Evolutionary conservation across 768 basidiomycete species (phyloP).

Genomic region (Lactarius vividus): DNA sequence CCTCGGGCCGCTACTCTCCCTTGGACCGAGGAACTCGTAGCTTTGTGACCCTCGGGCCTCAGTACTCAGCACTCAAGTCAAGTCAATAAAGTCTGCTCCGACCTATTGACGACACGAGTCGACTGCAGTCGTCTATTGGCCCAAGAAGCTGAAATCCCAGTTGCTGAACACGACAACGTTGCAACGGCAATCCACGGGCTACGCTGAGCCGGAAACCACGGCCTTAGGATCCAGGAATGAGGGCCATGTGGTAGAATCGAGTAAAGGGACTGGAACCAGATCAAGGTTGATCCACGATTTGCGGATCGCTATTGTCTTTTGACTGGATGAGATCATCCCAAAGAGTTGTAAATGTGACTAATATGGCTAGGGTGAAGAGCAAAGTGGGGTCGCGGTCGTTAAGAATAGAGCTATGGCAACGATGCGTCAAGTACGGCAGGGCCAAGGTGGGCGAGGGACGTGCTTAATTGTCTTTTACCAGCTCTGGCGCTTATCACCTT

Average conservation of each 20-base stretch:
- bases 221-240: neutral
- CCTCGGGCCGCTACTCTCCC: too few species aligned
- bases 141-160: neutral
- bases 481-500: conserved; percentile 1
- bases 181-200: conserved; percentile 5
- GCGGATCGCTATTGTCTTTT: conserved; percentile 8
- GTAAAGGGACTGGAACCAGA: neutral
- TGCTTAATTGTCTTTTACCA: conserved; percentile 22
- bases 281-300: neutral
- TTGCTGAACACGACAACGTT: neutral
- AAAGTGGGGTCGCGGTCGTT: neutral
- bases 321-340: neutral
- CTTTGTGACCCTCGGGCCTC: neutral
- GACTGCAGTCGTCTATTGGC: neutral
- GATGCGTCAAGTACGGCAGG: neutral
- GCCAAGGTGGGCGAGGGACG: neutral
- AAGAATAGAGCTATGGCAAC: neutral
- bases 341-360: neutral
- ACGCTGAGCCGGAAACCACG: too few species aligned
- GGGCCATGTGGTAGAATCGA: neutral
- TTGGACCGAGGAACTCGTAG: neutral
- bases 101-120: neutral
- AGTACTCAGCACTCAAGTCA: neutral
- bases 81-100: neutral
- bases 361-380: neutral